Evolutionary conservation across 179 eudicot genomes (phyloP), one percentile per base, ranked within the genome.

Genomic region (Pouteria campechiana): DNA sequence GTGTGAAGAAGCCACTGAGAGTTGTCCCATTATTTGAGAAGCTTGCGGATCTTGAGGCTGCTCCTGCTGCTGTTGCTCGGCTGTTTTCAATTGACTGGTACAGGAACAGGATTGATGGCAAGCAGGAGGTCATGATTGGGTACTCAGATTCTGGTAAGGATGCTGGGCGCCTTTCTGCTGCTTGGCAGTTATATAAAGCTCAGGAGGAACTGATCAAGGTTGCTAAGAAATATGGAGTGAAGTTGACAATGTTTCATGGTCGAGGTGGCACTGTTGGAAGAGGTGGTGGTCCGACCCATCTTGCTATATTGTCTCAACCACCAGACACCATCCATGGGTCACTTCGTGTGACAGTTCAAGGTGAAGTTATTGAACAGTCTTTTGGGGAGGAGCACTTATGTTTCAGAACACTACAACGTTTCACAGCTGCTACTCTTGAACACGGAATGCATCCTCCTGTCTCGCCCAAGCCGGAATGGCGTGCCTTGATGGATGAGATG

Each of bases 261-360:
- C 78, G 97, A 28, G 97, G 97, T 41, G 97, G 97, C 34, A 88
- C 97, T 0, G 97, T 88, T 0, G 97, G 97, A 19, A 69, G 97
- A 61, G 97, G 97, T 50, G 97, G 97, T 17, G 97, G 97, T 14
- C 97, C 97, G 18, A 88, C 88, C 32, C 97, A 88, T 51, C 85
- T 88, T 52, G 95, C 97, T 65, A 84, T 88, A 58, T 57, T 88
- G 71, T 84, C 97, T 54, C 97, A 88, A 31, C 97, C 97, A 1
- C 97, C 97, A 0, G 95, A 84, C 2, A 88, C 94, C 10, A 59
- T 84, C 33, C 76, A 80, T 4, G 97, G 97, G 11, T 84, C 94
- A 1, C 80, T 88, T 23, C 92, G 94, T 51, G 97, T 88, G 27
- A 88, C 97, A 0, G 85, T 88, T 41, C 94, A 88, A 52, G 97